Percentiles rank a stretch among this genome's conserved stretches.
These are phyloP conservation scores for Alternaria alternata DNA, from an alignment of 2,329 filamentous ascomycete species.

Conservation along the genomic window DNA sequence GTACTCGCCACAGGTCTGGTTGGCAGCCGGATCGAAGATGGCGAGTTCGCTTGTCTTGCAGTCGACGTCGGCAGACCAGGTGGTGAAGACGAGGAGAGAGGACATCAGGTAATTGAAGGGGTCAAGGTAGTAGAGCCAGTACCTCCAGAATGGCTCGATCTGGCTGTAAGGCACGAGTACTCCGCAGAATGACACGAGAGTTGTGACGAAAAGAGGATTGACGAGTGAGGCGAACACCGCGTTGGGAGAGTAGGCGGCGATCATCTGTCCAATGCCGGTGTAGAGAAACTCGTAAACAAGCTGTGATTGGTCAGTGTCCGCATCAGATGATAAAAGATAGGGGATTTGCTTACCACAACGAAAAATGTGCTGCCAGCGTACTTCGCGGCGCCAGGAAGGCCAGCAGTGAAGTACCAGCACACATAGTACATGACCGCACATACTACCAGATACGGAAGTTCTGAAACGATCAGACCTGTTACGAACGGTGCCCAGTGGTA, in stretches of 20 bases:
- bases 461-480: conserved; percentile 71
- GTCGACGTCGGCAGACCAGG: conserved; percentile 50
- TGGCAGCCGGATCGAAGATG: conserved; percentile 57
- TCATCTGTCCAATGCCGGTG: conserved; percentile 62
- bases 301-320: conserved; percentile 61
- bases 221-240: conserved; percentile 62
- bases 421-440: conserved; percentile 69
- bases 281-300: conserved; percentile 63
- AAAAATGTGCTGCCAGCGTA: conserved; percentile 60
- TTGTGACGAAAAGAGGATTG: conserved; percentile 23
- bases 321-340: background rate
- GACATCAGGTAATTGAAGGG: conserved; percentile 54
- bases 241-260: conserved; percentile 53
- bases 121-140: conserved; percentile 49
- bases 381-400: conserved; percentile 45
- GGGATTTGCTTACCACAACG: conserved; percentile 28
- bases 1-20: conserved; percentile 66
- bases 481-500: conserved; percentile 78
- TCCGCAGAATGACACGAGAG: conserved; percentile 37
- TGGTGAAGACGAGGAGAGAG: conserved; percentile 49
- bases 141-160: conserved; percentile 74
- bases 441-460: conserved; percentile 70
- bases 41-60: conserved; percentile 47
- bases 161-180: conserved; percentile 69
- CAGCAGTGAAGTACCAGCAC: conserved; percentile 58